Evolutionary conservation across 73 alveolate genomes (phyloP).

Genomic region (Paramecium biaurelia): DNA sequence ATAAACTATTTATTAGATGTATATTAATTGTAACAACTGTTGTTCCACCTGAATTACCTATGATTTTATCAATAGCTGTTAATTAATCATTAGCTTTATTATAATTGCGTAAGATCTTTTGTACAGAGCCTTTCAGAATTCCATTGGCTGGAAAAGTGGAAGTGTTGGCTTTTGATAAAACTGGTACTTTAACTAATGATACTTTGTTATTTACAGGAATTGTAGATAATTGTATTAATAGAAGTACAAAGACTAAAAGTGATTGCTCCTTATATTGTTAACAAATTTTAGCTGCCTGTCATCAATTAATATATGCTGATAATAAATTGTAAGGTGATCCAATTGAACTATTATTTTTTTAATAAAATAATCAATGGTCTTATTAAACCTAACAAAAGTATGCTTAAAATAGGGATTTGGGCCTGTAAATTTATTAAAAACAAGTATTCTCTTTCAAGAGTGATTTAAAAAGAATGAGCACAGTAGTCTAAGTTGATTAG

Average conservation of each 20-base stretch:
- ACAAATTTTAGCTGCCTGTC: constrained; percentile 92
- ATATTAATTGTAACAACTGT: constrained; percentile 97
- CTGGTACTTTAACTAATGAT: constrained; percentile 99
- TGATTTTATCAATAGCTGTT: constrained; percentile 97
- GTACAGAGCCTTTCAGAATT: constrained; percentile 99
- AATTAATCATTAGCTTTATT: constrained; percentile 95
- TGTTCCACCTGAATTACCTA: constrained; percentile 99
- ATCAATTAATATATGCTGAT: constrained; percentile 85
- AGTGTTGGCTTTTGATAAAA: constrained; percentile 84
- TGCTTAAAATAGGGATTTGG: constrained; percentile 71
- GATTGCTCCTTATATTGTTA: constrained; percentile 69
- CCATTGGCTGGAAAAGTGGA: constrained; percentile 99
- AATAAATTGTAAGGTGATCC: constrained; percentile 94
- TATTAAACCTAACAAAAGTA: constrained; percentile 70
- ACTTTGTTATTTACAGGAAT: constrained; percentile 93
- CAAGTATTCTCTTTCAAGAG: constrained; percentile 92
- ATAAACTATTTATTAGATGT: constrained; percentile 94
- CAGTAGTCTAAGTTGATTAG: constrained; percentile 78
- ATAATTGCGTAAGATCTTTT: constrained; percentile 87
- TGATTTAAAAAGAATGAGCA: constrained; percentile 92
- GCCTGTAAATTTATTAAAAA: constrained; percentile 52
- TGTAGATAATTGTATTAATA: constrained; percentile 64
- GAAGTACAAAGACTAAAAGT: not conserved
- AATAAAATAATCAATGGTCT: constrained; percentile 66
- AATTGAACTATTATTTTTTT: constrained; percentile 88